These are phyloP conservation scores for Sporothrix phasma DNA, from an alignment of 2,329 filamentous ascomycete species.

Conservation along the genomic window DNA sequence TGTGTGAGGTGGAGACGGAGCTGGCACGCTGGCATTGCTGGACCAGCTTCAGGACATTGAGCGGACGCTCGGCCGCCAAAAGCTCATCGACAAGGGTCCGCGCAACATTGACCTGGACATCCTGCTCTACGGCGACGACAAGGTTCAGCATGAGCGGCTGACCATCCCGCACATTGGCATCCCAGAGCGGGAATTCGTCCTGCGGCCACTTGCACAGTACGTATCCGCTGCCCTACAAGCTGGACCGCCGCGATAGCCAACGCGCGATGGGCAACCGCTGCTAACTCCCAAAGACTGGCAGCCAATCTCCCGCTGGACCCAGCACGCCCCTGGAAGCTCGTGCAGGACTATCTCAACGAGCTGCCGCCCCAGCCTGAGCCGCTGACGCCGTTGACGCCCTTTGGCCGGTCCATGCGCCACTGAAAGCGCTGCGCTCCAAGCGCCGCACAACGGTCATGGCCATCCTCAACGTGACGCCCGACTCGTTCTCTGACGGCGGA, in stretches of 20 bases:
- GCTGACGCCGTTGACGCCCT: constrained; percentile 49
- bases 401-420: constrained; percentile 39
- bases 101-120: constrained; percentile 93
- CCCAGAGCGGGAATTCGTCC: constrained; percentile 84
- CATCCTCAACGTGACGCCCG: constrained; percentile 87
- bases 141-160: constrained; percentile 60
- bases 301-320: constrained; percentile 44
- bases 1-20: constrained; percentile 77
- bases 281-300: constrained; percentile 36
- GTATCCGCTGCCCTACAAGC: background rate
- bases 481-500: constrained; percentile 94
- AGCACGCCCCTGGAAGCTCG: constrained; percentile 48
- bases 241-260: too few relatives aligned
- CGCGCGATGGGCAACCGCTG: too few relatives aligned
- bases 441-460: constrained; percentile 77
- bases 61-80: constrained; percentile 64
- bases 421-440: constrained; percentile 48
- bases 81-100: constrained; percentile 85
- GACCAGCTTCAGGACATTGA: constrained; percentile 80
- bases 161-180: constrained; percentile 77
- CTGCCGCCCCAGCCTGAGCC: constrained; percentile 39
- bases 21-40: constrained; percentile 62
- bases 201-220: constrained; percentile 69
- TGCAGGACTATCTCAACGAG: constrained; percentile 51
- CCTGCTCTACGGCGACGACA: constrained; percentile 63